Base-by-base conservation (phyloP, 2,329 filamentous ascomycete species). In the Phaeoacremonium minimum region DNA sequence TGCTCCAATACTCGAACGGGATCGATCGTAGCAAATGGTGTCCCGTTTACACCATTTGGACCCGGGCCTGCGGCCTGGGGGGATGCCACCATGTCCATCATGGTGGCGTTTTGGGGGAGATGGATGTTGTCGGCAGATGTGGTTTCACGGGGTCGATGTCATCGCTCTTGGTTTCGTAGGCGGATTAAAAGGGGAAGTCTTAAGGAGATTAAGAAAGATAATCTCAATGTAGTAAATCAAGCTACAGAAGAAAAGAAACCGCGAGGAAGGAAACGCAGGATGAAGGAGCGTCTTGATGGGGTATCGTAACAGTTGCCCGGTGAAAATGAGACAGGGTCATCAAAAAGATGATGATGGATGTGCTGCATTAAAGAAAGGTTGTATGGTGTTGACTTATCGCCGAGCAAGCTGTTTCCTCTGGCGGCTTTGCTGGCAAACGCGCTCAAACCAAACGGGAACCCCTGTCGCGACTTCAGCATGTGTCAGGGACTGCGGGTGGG, bases 1-100 rank as follows among this genome's bases (percentile, higher is more conserved):
- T 91, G 81, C 41, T 89, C 80, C 46, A 90, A 71, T 35, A 90
- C 72, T 48, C 77, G 66, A 46, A 66, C 69, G n/a, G 85, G 78
- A 52, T 89, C 85, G 56, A 87, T 66, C 43, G 70, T 66, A 40
- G 68, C 66, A 47, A 79, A 75, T 32, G 71, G 50, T 38, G 72
- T 49, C 22, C 55, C 48, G 31, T 54, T 51, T 36, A 69, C 60
- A 51, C 71, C 73, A 54, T 75, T 75, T 40, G 67, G 45, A 43
- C 63, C 58, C 42, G 67, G 50, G 44, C 59, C 60, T 52, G 64
- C 61, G 44, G 57, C 54, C 49, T 65, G 54, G 39, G 70, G 58
- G 40, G 72, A 64, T 37, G 66, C 66, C 46, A 74, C 67, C 60
- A 57, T 49, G 45, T 78, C 75, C 75, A 78, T 78, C 54, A 42